Evolutionary conservation across 495 filamentous ascomycete species (phyloP).

Genomic region (Pyrenula massariospora): DNA sequence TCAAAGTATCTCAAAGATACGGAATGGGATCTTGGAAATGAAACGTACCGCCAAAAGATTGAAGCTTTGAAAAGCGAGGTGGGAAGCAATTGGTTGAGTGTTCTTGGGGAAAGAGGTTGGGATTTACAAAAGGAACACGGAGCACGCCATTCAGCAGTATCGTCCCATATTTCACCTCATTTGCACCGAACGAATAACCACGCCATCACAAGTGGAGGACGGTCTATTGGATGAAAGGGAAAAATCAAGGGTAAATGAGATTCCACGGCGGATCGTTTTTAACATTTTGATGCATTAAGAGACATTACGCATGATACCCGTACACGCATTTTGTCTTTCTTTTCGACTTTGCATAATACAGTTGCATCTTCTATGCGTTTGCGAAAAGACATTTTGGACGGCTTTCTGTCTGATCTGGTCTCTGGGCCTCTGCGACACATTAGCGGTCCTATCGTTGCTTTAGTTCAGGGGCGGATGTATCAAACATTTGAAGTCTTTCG

Average conservation of each 20-base stretch:
- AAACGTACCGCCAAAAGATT: conserved; percentile 74
- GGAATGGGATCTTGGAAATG: conserved; percentile 59
- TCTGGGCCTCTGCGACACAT: not conserved
- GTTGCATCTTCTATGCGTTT: not conserved
- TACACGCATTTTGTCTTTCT: not conserved
- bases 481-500: not conserved
- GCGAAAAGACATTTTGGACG: not conserved
- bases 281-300: too few species aligned
- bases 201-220: conserved; percentile 38
- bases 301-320: not conserved
- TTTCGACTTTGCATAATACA: not conserved
- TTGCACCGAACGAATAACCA: conserved; percentile 30
- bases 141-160: not conserved
- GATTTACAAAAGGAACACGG: not conserved
- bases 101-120: conserved; percentile 71
- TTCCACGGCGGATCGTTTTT: too few species aligned
- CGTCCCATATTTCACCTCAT: conserved; percentile 4
- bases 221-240: conserved; percentile 32
- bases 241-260: not conserved
- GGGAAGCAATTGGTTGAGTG: conserved; percentile 73
- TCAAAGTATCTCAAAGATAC: conserved; percentile 22
- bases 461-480: not conserved
- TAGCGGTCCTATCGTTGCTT: not conserved
- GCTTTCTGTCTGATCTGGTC: not conserved
- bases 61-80: conserved; percentile 75